Evolutionary conservation across 139 green algal genomes (phyloP).

Genomic region (Prasinococcaceae sp.): DNA sequence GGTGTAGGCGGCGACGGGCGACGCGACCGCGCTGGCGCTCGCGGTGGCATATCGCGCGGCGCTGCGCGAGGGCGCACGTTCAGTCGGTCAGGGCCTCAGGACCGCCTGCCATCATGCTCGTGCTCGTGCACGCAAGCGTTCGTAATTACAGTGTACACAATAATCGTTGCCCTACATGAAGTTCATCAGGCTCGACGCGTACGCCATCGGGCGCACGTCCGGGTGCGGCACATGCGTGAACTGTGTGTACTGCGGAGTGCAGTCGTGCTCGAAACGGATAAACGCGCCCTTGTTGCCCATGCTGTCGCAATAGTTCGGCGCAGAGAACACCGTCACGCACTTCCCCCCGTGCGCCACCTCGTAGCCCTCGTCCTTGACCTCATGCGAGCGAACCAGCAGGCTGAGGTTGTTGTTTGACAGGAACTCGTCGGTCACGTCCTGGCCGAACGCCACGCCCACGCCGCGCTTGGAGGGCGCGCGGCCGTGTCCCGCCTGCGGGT

Average conservation of each 20-base stretch:
- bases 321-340: conserved; percentile 86
- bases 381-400: conserved; percentile 11
- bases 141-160: too few relatives aligned
- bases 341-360: conserved; percentile 80
- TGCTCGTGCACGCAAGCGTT: too few relatives aligned
- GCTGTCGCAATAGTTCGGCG: conserved; percentile 88
- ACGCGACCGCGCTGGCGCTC: too few relatives aligned
- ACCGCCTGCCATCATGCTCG: too few relatives aligned
- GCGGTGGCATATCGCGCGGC: too few relatives aligned
- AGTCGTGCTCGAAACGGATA: conserved; percentile 84
- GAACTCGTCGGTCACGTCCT: conserved; percentile 67
- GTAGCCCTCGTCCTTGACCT: conserved; percentile 91
- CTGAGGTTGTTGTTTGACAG: conserved; percentile 66
- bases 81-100: too few relatives aligned
- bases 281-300: conserved; percentile 88
- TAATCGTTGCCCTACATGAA: conserved; percentile 1
- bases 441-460: conserved; percentile 60
- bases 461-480: conserved; percentile 69
- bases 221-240: conserved; percentile 76
- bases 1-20: too few relatives aligned
- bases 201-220: conserved; percentile 83
- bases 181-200: conserved; percentile 41
- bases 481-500: conserved; percentile 58
- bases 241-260: conserved; percentile 82
- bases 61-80: too few relatives aligned